A percentile compares a stretch with the other conserved stretches of the same genome.
phyloP scores from a whole-genome alignment of 2,329 filamentous ascomycete species.

The Diaporthe vaccinii region DNA sequence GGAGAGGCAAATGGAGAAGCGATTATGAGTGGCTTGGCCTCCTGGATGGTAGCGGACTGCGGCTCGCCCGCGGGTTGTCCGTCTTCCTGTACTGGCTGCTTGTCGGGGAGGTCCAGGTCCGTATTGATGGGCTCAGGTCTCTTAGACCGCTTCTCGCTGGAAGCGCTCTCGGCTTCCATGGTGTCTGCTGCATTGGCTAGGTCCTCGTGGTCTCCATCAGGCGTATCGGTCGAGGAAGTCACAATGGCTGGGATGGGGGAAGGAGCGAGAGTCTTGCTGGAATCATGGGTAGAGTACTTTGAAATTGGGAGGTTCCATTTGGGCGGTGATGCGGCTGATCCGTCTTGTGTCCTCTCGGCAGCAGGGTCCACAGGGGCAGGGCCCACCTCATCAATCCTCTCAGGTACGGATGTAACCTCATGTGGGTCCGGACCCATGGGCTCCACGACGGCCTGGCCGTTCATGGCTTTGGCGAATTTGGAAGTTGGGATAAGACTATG shows the following conservation, averaged over 20 bases:
- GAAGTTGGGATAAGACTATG: conserved; percentile 44
- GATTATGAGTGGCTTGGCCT: conserved; percentile 85
- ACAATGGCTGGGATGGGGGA: conserved; percentile 43
- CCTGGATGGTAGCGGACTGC: conserved; percentile 82
- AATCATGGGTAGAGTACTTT: conserved; percentile 59
- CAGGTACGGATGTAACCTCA: conserved; percentile 41
- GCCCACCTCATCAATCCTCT: conserved; percentile 42
- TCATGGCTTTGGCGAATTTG: conserved; percentile 44
- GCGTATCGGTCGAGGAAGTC: conserved; percentile 40
- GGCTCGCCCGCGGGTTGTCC: conserved; percentile 89
- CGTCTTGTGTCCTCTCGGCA: conserved; percentile 41
- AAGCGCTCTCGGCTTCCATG: conserved; percentile 47
- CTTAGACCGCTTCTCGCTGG: conserved; percentile 50
- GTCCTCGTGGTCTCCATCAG: conserved; percentile 41
- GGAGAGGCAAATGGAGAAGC: conserved; percentile 38
- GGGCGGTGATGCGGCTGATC: conserved; percentile 40
- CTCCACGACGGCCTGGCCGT: conserved; percentile 40
- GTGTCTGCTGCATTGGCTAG: conserved; percentile 39
- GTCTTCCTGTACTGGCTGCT: conserved; percentile 70
- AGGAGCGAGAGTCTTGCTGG: conserved; percentile 42
- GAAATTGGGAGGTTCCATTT: conserved; percentile 53
- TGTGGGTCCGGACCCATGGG: conserved; percentile 40
- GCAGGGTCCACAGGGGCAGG: conserved; percentile 40
- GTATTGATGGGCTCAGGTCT: conserved; percentile 70
- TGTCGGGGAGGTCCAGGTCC: conserved; percentile 54